Base-by-base conservation (phyloP, 2,329 filamentous ascomycete genomes). In the Cordyceps javanica region DNA sequence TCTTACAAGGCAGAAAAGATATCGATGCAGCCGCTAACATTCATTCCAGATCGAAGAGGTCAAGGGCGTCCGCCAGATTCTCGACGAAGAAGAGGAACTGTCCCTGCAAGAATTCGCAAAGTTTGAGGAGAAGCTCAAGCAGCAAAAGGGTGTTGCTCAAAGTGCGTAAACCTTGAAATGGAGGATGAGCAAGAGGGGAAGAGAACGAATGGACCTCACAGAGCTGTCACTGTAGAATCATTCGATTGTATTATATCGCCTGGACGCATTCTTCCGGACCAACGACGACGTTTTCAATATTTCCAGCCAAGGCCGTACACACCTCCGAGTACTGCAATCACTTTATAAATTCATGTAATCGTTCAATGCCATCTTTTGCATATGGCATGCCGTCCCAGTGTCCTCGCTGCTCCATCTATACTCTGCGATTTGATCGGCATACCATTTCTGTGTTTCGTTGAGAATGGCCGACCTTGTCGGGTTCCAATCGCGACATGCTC, bases 51-150 rank as follows among this genome's bases (percentile, higher is more conserved):
- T 97, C 63, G 92, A 97, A 71, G 94, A 97, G 72, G 94, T 97
- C 39, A 87, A 96, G 72, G 90, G 89, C 3, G 93, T 99, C 42
- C 84, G 90, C 62, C 93, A 97, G 72, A 88, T 97, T 3, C 73
- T 96, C 66, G 93, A 97, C 66, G 82, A 90, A 66, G 94, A 97
- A 73, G 94, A 97, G 70, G 90, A 96, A 72, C 82, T 97, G 62
- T 85, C 92, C 0, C 73, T 93, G 67, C 75, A 86, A 65, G 93
- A 97, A 69, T 97, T 99, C 75, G 90, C 88, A 63, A 94, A 90
- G 73, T 97, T 97, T 69, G 93, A 97, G 72, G 90, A 97, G 76
- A 97, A 84, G 72, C 72, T 85, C 57, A 81, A 77, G 68, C 75
- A 76, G 61, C 80, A 84, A 63, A 82, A 81, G 67, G 74, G 74